These are phyloP conservation scores for Aspergillus niger DNA, from an alignment of 2,329 filamentous ascomycete species.

Conservation along the genomic window DNA sequence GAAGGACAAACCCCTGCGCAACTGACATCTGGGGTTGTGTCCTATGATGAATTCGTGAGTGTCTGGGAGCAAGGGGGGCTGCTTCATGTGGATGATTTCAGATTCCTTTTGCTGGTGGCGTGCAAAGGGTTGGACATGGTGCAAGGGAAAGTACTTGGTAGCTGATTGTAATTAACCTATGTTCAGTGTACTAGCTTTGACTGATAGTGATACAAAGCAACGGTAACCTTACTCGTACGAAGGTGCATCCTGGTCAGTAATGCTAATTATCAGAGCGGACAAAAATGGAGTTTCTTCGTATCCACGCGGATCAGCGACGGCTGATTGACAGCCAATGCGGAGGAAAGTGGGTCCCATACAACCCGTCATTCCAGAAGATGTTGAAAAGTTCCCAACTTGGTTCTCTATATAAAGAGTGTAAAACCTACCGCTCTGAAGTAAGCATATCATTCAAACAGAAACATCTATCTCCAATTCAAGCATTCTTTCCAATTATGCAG, in stretches of 20 bases:
- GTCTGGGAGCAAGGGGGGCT: constrained; percentile 5
- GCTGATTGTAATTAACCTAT: not conserved
- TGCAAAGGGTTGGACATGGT: not conserved
- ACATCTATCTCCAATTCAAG: not conserved
- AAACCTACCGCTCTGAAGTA: not conserved
- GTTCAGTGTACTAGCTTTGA: too few species aligned
- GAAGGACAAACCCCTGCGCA: too few species aligned
- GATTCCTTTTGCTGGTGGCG: not conserved
- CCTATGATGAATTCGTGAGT: constrained; percentile 7
- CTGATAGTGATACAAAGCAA: too few species aligned
- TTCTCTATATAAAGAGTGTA: not conserved
- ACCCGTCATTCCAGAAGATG: not conserved
- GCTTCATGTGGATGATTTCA: not conserved
- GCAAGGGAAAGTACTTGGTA: not conserved
- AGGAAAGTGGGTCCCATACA: not conserved
- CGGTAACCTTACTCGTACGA: too few species aligned
- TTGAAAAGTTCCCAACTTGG: not conserved
- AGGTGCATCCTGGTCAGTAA: not conserved
- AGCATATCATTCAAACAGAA: not conserved
- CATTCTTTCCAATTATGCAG: not conserved
- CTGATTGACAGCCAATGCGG: not conserved
- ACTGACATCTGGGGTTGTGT: not conserved
- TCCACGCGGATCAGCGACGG: not conserved
- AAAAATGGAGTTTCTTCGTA: not conserved
- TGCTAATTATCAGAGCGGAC: not conserved